Conservation (phyloP, 2,329 filamentous ascomycete genomes). For the Nemania sp. region DNA sequence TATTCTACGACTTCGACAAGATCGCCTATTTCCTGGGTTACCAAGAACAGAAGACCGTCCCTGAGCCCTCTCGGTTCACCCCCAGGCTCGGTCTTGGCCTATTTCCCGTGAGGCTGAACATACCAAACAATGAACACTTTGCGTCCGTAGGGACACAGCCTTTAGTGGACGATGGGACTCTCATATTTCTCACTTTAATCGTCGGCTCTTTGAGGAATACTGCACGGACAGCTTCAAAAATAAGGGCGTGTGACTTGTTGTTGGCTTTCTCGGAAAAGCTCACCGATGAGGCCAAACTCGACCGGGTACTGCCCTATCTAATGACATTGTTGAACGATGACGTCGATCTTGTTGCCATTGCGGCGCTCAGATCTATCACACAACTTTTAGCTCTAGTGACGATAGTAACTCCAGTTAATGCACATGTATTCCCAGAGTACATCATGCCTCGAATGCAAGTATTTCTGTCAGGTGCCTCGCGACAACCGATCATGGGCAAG, state of each 20-base stretch:
- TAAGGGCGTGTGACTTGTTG: slow-evolving; percentile 88
- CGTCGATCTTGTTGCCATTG: slow-evolving; percentile 81
- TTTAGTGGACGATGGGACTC: slow-evolving; percentile 80
- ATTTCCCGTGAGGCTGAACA: slow-evolving; percentile 82
- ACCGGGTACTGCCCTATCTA: slow-evolving; percentile 88
- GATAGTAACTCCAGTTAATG: slow-evolving; percentile 80
- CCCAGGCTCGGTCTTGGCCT: slow-evolving; percentile 61
- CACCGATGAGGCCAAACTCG: slow-evolving; percentile 94
- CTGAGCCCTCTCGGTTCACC: slow-evolving; percentile 43
- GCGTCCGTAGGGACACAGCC: slow-evolving; percentile 64
- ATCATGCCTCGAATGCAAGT: slow-evolving; percentile 67
- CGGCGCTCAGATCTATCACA: slow-evolving; percentile 83
- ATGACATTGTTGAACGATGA: slow-evolving; percentile 82
- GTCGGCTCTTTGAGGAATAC: slow-evolving; percentile 89
- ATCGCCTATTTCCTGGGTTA: slow-evolving; percentile 93
- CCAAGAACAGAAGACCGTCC: slow-evolving; percentile 51
- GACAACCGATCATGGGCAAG: slow-evolving; percentile 41
- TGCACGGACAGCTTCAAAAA: slow-evolving; percentile 81
- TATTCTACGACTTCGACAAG: slow-evolving; percentile 96
- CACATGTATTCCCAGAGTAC: slow-evolving; percentile 71
- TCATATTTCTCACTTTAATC: slow-evolving; percentile 89
- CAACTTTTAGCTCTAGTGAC: slow-evolving; percentile 86
- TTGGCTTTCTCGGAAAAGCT: slow-evolving; percentile 88
- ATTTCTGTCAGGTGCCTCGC: slow-evolving; percentile 50
- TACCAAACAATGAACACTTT: slow-evolving; percentile 81